These are phyloP conservation scores for Babesia divergens DNA, from an alignment of 169 alveolate species.

Conservation along the genomic window DNA sequence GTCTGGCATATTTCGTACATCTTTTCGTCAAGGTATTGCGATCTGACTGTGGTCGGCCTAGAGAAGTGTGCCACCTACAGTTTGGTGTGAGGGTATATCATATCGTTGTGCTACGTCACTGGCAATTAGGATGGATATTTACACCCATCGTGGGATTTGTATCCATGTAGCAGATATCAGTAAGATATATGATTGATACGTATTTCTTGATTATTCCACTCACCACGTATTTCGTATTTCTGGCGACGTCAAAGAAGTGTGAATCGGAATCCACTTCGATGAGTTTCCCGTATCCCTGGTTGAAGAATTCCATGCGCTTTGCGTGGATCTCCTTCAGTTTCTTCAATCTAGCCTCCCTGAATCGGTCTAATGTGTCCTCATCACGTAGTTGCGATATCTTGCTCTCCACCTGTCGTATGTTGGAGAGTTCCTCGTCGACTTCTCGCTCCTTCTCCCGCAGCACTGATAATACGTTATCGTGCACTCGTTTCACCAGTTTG, in stretches of 20 bases:
- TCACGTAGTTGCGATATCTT: constrained; percentile 65
- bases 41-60: constrained; percentile 76
- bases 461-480: constrained; percentile 55
- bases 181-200: too few relatives aligned
- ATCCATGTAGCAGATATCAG: too few relatives aligned
- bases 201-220: too few relatives aligned
- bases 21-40: constrained; percentile 67
- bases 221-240: constrained; percentile 65
- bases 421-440: constrained; percentile 64
- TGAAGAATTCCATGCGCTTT: constrained; percentile 60
- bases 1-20: constrained; percentile 61
- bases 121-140: too few relatives aligned
- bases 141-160: too few relatives aligned
- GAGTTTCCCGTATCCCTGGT: constrained; percentile 71
- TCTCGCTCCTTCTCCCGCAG: constrained; percentile 72
- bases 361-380: constrained; percentile 69
- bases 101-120: too few relatives aligned
- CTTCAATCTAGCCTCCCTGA: constrained; percentile 68
- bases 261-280: constrained; percentile 72
- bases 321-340: constrained; percentile 65
- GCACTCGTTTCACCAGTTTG: constrained; percentile 27
- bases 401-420: constrained; percentile 59
- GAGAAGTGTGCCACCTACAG: constrained; percentile 73
- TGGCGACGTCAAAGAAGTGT: constrained; percentile 73
- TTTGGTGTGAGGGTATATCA: not conserved